These are phyloP conservation scores for Aspergillus latus DNA, from an alignment of 2,329 filamentous ascomycete species.

Conservation along the genomic window DNA sequence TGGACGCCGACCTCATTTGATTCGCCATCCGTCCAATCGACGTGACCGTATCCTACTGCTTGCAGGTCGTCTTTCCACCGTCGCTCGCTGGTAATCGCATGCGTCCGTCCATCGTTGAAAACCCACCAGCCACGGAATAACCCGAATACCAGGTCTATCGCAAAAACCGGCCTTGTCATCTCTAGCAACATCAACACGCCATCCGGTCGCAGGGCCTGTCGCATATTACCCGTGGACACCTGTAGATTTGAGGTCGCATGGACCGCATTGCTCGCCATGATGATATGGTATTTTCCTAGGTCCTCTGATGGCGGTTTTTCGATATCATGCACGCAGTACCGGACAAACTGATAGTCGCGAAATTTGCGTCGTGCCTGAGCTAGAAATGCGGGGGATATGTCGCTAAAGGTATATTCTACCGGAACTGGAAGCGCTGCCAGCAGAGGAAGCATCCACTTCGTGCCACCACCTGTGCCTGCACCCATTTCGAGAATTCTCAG, in stretches of 20 bases:
- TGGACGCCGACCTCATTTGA: constrained; percentile 26
- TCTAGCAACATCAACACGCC: constrained; percentile 36
- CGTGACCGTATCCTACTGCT: constrained; percentile 32
- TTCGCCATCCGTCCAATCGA: constrained; percentile 36
- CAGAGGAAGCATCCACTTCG: constrained; percentile 28
- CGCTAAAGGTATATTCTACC: constrained; percentile 44
- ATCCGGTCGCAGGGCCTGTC: constrained; percentile 28
- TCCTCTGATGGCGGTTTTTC: constrained; percentile 27
- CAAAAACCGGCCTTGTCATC: constrained; percentile 31
- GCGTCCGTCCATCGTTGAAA: constrained; percentile 38
- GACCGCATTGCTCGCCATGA: constrained; percentile 38
- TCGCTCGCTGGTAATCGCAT: constrained; percentile 26
- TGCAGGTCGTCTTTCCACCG: constrained; percentile 31
- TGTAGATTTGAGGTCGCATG: constrained; percentile 37
- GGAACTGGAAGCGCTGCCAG: constrained; percentile 29
- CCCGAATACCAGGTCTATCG: constrained; percentile 37
- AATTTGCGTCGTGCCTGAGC: constrained; percentile 34
- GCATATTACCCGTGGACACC: constrained; percentile 28
- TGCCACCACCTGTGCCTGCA: constrained; percentile 42
- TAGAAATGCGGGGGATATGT: constrained; percentile 39
- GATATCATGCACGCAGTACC: constrained; percentile 31
- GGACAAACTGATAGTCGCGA: constrained; percentile 28
- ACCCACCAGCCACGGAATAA: constrained; percentile 42
- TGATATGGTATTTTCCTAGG: constrained; percentile 30
- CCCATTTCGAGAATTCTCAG: constrained; percentile 46